These are phyloP conservation scores for Selaginella tamariscina DNA, from an alignment of 75 land plant species.

Conservation along the genomic window DNA sequence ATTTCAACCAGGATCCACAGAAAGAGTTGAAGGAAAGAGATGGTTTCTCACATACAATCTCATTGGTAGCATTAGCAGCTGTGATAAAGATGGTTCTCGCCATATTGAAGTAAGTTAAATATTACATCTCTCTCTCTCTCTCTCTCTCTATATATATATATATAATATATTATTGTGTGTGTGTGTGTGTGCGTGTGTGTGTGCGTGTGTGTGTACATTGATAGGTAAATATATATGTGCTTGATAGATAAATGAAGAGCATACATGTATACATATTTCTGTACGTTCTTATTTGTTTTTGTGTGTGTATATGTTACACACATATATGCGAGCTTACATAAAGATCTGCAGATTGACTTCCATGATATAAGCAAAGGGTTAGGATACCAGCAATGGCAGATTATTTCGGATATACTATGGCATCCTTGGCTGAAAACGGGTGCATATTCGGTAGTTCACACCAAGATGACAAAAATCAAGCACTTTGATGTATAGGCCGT, in stretches of 20 bases:
- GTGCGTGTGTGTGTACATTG: too few species aligned
- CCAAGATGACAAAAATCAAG: slow-evolving; percentile 86
- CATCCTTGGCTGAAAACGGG: slow-evolving; percentile 74
- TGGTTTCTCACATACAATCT: slow-evolving; percentile 77
- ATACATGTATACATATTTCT: too few species aligned
- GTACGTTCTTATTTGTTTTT: too few species aligned
- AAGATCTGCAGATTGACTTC: slow-evolving; percentile 75
- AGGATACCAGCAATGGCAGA: slow-evolving; percentile 92
- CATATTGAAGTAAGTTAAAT: slow-evolving; percentile 76
- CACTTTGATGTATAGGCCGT: slow-evolving; percentile 88
- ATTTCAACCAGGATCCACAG: slow-evolving; percentile 85
- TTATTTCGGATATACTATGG: slow-evolving; percentile 92
- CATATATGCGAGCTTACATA: too few species aligned
- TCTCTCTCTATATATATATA: too few species aligned
- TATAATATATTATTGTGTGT: too few species aligned
- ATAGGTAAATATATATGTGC: too few species aligned
- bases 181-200: too few species aligned
- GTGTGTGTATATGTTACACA: too few species aligned
- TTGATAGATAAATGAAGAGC: too few species aligned
- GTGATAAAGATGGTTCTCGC: slow-evolving; percentile 55
- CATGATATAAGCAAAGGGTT: slow-evolving; percentile 81
- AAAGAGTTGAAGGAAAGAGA: slow-evolving; percentile 47
- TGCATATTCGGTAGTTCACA: slow-evolving; percentile 75
- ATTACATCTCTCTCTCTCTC: too few species aligned
- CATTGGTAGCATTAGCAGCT: slow-evolving; percentile 72